These are phyloP conservation scores for Cercophora sp. DNA, from an alignment of 495 filamentous ascomycete genomes.

Conservation along the genomic window DNA sequence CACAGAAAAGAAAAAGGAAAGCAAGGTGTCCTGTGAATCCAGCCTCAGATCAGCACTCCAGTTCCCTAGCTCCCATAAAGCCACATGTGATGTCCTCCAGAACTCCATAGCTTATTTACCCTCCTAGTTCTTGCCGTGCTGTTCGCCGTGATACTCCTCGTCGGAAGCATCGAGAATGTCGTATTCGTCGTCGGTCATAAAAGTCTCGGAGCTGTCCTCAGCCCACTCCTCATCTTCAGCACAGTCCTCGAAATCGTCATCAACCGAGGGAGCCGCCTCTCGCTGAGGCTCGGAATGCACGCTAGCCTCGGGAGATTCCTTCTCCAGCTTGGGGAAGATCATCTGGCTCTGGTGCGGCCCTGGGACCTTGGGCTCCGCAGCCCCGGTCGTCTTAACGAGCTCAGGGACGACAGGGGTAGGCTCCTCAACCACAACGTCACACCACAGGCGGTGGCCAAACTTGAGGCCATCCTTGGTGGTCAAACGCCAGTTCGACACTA, in stretches of 20 bases:
- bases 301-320: constrained; percentile 83
- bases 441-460: constrained; percentile 94
- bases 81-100: not conserved
- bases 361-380: not conserved
- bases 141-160: constrained; percentile 65
- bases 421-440: constrained; percentile 69
- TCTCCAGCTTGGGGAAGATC: constrained; percentile 96
- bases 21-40: constrained; percentile 9
- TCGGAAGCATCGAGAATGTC: constrained; percentile 95
- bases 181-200: constrained; percentile 96
- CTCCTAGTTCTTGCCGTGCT: constrained; percentile 39
- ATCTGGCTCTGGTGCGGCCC: constrained; percentile 57
- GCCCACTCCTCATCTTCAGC: constrained; percentile 54
- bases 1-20: not conserved
- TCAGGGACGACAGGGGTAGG: constrained; percentile 17
- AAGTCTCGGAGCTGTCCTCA: constrained; percentile 61
- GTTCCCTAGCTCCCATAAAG: not conserved
- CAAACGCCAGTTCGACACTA: constrained; percentile 95
- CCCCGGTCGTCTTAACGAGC: not conserved
- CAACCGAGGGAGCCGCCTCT: constrained; percentile 29
- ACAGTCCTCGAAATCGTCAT: constrained; percentile 63
- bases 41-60: not conserved
- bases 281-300: constrained; percentile 56
- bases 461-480: constrained; percentile 73
- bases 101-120: not conserved